Evolutionary conservation across 495 filamentous ascomycete genomes (phyloP), one percentile per base, ranked within the genome.

Genomic region (Lasiosphaeria miniovina): DNA sequence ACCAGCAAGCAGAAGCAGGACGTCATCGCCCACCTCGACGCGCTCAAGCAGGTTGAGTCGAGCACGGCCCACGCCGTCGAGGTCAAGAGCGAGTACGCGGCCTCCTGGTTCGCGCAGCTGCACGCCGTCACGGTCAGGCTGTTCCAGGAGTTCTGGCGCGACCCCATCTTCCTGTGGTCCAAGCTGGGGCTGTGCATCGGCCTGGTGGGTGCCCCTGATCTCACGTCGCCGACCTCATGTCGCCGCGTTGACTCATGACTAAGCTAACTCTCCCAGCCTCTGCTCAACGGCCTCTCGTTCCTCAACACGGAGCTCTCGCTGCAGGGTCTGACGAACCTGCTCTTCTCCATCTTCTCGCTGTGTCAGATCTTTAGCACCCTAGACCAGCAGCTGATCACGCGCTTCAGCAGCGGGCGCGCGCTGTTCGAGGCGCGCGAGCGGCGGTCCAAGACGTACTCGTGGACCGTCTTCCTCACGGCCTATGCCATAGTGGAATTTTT

Each of bases 261-360:
- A 6, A 11, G 6, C 49, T 5, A 1, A 36, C 32, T 15, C 24
- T 24, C 24, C 3, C 66, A 73, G 3, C 71, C 70, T 65, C 33
- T 91, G 3, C 90, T 91, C 74, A 88, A 88, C 57, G 88, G 88
- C 33, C 90, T 93, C 68, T 87, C 86, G 0, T 91, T 94, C 68
- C 89, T 79, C 77, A 79, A 86, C 15, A 78, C 87, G 6, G 69
- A 81, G 2, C 70, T 81, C 51, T 80, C 77, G 12, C 75, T 76
- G 24, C 80, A 84, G 40, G 87, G 86, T 65, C 83, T 86, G 79
- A 82, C 86, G 62, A 83, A 80, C 7, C 75, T 82, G 31, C 74
- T 90, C 0, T 90, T 91, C 69, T 84, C 86, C 35, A 75, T 89
- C 56, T 91, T 91, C 70, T 85, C 90, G 83, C 82, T 83, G 6